Conservation (phyloP, 345 rosid species). For the Aquilaria malaccensis region DNA sequence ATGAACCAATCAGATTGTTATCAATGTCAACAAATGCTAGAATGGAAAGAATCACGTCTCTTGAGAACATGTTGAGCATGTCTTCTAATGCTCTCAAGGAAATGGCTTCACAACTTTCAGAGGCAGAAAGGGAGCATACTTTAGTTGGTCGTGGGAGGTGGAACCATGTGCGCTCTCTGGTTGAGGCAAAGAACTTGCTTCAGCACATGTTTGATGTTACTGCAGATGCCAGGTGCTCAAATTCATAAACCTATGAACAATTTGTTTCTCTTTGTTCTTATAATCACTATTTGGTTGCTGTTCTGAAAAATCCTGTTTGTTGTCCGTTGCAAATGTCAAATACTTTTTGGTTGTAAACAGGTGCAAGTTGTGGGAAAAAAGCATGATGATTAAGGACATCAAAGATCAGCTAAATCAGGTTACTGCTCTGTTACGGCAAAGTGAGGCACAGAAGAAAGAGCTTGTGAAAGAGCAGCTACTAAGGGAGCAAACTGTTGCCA, state of each 20-base stretch:
- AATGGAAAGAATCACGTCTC: conserved; percentile 80
- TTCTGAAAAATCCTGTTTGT: too few species aligned
- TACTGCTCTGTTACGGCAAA: conserved; percentile 41
- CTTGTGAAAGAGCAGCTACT: conserved; percentile 69
- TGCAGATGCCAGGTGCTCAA: conserved; percentile 66
- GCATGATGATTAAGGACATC: conserved; percentile 77
- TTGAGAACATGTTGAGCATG: conserved; percentile 86
- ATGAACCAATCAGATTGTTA: too few species aligned
- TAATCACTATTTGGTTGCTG: too few species aligned
- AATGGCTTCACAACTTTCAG: conserved; percentile 99
- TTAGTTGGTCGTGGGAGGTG: conserved; percentile 90
- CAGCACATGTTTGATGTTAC: conserved; percentile 84
- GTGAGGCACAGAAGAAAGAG: conserved; percentile 75
- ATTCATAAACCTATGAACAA: too few species aligned
- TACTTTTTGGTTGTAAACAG: conserved; percentile 21
- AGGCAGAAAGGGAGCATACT: conserved; percentile 95
- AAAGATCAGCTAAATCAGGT: conserved; percentile 60
- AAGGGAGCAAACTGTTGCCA: conserved; percentile 67
- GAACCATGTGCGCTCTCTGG: conserved; percentile 98
- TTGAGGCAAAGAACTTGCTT: conserved; percentile 93
- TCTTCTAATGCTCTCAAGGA: conserved; percentile 91
- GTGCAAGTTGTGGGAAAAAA: conserved; percentile 92
- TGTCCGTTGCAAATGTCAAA: too few species aligned
- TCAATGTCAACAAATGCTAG: conserved; percentile 95
- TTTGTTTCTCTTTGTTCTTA: too few species aligned